Base-by-base conservation (phyloP, 2,329 filamentous ascomycete genomes). In the Erysiphe pulchra region DNA sequence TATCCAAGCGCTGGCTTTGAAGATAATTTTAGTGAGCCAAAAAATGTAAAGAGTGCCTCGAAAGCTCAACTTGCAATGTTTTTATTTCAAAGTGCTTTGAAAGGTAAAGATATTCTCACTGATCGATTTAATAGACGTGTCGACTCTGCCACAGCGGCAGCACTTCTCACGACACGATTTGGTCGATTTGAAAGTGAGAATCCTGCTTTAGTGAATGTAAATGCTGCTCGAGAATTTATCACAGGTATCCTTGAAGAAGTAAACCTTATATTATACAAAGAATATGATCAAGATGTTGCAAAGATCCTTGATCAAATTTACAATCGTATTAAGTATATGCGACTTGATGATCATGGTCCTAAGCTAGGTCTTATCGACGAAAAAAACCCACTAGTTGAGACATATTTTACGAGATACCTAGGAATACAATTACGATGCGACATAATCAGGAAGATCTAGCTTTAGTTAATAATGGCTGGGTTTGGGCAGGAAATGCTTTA, bases 381-480 rank as follows among this genome's bases (percentile, higher is more conserved):
- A 8, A 64, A 77, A 46, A 87, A 74, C 55, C 86, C 90, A 12
- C 66, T 98, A 28, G 83, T 94, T 50, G 90, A 98, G 64, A 70
- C 80, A 0, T 98, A 98, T 64, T 98, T 98, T 61, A 95, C 90
- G 0, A 75, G 87, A 28, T 98, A 37, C 82, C 86, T 1, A 59
- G 71, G 30, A 93, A 92, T 54, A 73, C 80, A 11, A 73, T 69
- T 11, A 93, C 90, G 0, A 69, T 75, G 49, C 77, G 82, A 55
- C 79, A 92, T 56, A 76, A 76, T 47, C 69, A 76, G 1, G 77
- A 78, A 47, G 78, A 85, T 39, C 68, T 92, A 41, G 82, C 83
- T 2, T 64, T 98, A 45, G 86, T 78, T 37, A 95, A 95, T 62
- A 98, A 98, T 57, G 90, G 90, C 39, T 98, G 90, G 90, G 86